A percentile compares a stretch with the other conserved stretches of the same genome.
Conservation (phyloP, 2,329 filamentous ascomycete genomes). For the Beauveria sp. region DNA sequence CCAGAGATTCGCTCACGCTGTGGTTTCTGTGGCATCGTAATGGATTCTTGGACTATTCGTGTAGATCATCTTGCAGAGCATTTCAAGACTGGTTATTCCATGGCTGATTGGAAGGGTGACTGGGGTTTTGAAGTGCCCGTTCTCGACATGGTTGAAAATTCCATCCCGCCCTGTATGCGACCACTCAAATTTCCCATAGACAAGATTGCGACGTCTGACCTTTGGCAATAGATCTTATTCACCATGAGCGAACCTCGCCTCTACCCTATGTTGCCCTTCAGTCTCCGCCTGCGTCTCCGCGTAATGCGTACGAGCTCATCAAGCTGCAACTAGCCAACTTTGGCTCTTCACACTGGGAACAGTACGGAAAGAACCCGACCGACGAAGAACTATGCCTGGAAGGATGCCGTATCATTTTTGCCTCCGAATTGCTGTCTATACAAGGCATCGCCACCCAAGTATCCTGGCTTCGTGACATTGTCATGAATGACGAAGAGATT, state of each 20-base stretch:
- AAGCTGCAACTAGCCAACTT: slow-evolving; percentile 51
- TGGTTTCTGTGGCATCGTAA: slow-evolving; percentile 56
- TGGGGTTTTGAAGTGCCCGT: slow-evolving; percentile 59
- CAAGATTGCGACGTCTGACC: slow-evolving; percentile 32
- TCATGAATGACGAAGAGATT: slow-evolving; percentile 40
- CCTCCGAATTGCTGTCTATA: slow-evolving; percentile 39
- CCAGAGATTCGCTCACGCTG: slow-evolving; percentile 56
- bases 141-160: slow-evolving; percentile 57
- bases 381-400: slow-evolving; percentile 50
- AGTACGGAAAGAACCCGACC: slow-evolving; percentile 32
- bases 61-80: slow-evolving; percentile 60
- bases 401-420: slow-evolving; percentile 51
- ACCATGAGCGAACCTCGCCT: slow-evolving; percentile 52
- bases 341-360: slow-evolving; percentile 35
- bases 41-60: slow-evolving; percentile 54
- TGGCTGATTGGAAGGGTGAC: slow-evolving; percentile 63
- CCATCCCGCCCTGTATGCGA: slow-evolving; percentile 56
- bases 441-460: slow-evolving; percentile 29
- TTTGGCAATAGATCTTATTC: slow-evolving; percentile 50
- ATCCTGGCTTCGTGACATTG: slow-evolving; percentile 52
- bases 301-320: slow-evolving; percentile 54
- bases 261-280: slow-evolving; percentile 44
- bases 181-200: slow-evolving; percentile 28
- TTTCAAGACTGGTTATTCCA: slow-evolving; percentile 58
- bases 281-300: slow-evolving; percentile 36